A percentile compares a stretch with the other conserved stretches of the same genome.
Conservation (phyloP, 129 eudicot genomes). For the Oenanthe sinensis region DNA sequence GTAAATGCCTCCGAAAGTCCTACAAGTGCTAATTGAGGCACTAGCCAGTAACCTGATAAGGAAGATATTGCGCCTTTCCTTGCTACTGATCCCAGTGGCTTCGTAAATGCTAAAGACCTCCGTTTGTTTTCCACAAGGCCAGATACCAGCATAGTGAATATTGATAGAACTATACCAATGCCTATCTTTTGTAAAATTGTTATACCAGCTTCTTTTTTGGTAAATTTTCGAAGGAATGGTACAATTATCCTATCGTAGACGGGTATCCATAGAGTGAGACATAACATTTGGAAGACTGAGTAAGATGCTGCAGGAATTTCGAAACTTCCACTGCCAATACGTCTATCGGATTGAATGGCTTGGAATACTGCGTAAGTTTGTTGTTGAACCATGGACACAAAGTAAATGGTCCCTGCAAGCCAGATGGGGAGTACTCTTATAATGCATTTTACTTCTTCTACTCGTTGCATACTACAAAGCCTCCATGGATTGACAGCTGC, state of each 20-base stretch:
- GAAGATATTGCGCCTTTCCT: neutral
- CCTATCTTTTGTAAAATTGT: slow-evolving; percentile 2
- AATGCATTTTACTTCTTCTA: slow-evolving; percentile 2
- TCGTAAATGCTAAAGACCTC: neutral
- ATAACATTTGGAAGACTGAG: neutral
- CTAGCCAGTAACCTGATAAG: neutral
- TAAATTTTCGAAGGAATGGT: neutral
- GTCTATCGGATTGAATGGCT: slow-evolving; percentile 6
- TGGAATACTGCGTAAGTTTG: neutral
- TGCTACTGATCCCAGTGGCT: neutral
- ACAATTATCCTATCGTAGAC: neutral
- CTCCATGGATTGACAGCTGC: neutral
- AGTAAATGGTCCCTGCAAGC: neutral
- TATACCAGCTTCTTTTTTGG: neutral
- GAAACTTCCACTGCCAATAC: neutral
- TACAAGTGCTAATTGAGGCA: neutral
- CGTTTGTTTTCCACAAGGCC: neutral
- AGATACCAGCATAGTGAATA: neutral
- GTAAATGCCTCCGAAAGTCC: slow-evolving; percentile 7
- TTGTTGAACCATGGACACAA: neutral
- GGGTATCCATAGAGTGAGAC: neutral
- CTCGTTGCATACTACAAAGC: neutral
- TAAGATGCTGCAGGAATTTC: slow-evolving; percentile 2
- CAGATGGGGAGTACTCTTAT: neutral
- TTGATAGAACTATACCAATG: neutral